phyloP scores from a whole-genome alignment of 2,329 filamentous ascomycete species.

The Xylariaceae sp. region DNA sequence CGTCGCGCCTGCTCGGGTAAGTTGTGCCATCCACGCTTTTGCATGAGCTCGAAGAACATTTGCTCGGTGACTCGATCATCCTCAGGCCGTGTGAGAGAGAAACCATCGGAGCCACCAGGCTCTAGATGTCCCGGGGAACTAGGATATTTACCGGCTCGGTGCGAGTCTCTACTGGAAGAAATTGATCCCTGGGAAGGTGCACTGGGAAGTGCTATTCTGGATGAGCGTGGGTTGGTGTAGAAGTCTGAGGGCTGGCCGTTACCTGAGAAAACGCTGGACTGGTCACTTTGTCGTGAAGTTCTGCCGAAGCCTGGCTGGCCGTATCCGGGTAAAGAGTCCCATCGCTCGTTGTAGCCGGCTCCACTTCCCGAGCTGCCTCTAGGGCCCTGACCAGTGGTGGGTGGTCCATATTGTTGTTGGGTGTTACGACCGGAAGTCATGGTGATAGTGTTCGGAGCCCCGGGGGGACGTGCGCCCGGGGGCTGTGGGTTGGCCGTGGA shows the following conservation, averaged over 20 bases:
- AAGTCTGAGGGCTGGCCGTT: constrained; percentile 42
- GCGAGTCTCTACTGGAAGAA: constrained; percentile 49
- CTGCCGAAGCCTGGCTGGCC: constrained; percentile 25
- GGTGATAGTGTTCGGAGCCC: constrained; percentile 61
- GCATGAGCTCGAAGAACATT: constrained; percentile 91
- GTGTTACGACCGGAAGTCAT: constrained; percentile 65
- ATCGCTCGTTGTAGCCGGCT: constrained; percentile 52
- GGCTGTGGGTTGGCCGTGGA: constrained; percentile 50
- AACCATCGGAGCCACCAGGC: constrained; percentile 42
- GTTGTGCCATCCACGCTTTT: constrained; percentile 96
- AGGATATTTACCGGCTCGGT: constrained; percentile 53
- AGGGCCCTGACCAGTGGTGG: constrained; percentile 19
- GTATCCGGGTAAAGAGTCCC: constrained; percentile 47
- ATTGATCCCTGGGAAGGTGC: constrained; percentile 54
- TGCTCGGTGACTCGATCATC: constrained; percentile 83
- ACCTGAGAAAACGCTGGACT: constrained; percentile 54
- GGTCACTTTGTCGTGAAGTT: constrained; percentile 39
- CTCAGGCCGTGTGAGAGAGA: constrained; percentile 64
- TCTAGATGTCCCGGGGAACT: constrained; percentile 30
- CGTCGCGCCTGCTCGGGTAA: constrained; percentile 88
- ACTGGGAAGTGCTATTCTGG: constrained; percentile 47
- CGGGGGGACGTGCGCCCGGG: constrained; percentile 55
- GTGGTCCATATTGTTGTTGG: constrained; percentile 71
- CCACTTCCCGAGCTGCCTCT: constrained; percentile 49
- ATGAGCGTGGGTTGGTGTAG: constrained; percentile 40